phyloP scores from a whole-genome alignment of 2,329 filamentous ascomycete genomes.

The Xenoacremonium recifei region DNA sequence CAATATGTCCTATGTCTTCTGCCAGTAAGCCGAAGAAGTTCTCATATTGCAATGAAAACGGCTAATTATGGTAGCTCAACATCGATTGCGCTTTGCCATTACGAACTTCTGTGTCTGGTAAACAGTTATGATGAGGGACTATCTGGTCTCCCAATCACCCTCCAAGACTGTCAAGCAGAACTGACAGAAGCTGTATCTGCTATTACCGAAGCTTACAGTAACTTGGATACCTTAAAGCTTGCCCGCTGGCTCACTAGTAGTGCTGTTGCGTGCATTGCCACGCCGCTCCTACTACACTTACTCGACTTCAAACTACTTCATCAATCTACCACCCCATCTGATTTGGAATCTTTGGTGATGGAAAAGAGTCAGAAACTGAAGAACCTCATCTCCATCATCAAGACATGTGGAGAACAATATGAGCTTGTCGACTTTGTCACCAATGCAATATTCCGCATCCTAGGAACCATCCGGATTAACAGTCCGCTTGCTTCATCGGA shows the following conservation, averaged over 20 bases:
- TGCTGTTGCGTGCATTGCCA: slow-evolving; percentile 5
- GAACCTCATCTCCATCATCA: neutral
- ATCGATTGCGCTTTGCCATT: slow-evolving; percentile 1
- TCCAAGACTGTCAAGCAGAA: neutral
- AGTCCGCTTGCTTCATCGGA: neutral
- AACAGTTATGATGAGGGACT: neutral
- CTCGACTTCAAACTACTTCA: slow-evolving; percentile 3
- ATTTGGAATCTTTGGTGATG: neutral
- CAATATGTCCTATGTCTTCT: neutral
- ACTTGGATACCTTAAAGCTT: neutral
- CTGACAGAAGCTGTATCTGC: neutral
- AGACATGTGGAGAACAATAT: neutral
- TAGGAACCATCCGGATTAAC: neutral
- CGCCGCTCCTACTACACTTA: neutral
- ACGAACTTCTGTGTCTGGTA: neutral
- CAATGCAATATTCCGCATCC: slow-evolving; percentile 1
- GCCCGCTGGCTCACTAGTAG: slow-evolving; percentile 7
- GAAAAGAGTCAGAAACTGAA: slow-evolving; percentile 1
- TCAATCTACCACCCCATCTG: neutral
- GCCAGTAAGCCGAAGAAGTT: neutral
- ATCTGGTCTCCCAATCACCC: neutral
- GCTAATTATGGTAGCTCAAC: slow-evolving; percentile 1
- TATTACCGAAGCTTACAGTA: neutral
- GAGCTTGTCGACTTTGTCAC: slow-evolving; percentile 1
- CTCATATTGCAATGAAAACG: neutral